These are phyloP conservation scores for Lichina pygmaea DNA, from an alignment of 495 filamentous ascomycete species.

Conservation along the genomic window DNA sequence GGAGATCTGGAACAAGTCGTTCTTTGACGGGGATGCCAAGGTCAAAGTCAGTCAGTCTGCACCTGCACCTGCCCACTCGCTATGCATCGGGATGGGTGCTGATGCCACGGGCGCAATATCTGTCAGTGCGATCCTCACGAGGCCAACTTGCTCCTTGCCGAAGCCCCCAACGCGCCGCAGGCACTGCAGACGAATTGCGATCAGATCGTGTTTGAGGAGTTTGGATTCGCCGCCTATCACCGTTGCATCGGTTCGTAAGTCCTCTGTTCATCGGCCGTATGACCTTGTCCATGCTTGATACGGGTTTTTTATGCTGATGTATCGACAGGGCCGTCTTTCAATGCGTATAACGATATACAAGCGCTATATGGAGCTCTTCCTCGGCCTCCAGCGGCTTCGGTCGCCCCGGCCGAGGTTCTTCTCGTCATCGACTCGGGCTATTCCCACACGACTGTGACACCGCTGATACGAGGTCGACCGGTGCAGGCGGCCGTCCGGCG, in stretches of 20 bases:
- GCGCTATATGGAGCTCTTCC: conserved; percentile 24
- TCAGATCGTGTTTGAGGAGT: conserved; percentile 94
- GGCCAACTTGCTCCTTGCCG: conserved; percentile 59
- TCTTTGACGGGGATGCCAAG: conserved; percentile 48
- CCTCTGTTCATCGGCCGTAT: neutral
- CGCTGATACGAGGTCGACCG: conserved; percentile 53
- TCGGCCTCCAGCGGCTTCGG: conserved; percentile 14
- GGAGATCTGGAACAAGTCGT: conserved; percentile 83
- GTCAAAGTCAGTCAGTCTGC: conserved; percentile 11
- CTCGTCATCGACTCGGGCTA: conserved; percentile 79
- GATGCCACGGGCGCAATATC: neutral
- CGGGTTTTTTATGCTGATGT: neutral
- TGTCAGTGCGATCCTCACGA: conserved; percentile 49
- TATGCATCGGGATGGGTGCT: too few species aligned
- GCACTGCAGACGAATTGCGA: conserved; percentile 70
- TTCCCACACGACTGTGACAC: conserved; percentile 81
- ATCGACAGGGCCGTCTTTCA: conserved; percentile 31
- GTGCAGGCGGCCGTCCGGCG: conserved; percentile 61
- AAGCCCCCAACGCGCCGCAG: conserved; percentile 70
- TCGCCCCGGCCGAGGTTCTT: conserved; percentile 48
- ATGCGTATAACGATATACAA: conserved; percentile 62
- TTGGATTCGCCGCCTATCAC: conserved; percentile 72
- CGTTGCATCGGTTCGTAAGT: conserved; percentile 37
- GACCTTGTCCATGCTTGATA: neutral
- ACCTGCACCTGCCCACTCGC: too few species aligned